These are phyloP conservation scores for Asterella californica DNA, from an alignment of 225 moss, liverwort and hornwort species.

Conservation along the genomic window DNA sequence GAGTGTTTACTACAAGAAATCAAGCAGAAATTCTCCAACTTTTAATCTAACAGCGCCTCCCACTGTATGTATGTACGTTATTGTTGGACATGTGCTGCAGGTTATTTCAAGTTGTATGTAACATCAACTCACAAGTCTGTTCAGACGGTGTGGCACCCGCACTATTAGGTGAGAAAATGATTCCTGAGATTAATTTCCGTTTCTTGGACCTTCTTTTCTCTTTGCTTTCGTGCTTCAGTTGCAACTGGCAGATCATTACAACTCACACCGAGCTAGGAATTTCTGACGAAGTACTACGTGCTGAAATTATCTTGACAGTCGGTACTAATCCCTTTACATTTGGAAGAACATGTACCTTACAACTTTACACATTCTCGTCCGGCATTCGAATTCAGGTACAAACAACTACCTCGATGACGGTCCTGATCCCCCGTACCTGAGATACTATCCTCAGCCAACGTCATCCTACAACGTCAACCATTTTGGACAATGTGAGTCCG, in stretches of 20 bases:
- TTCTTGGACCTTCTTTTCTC: no score
- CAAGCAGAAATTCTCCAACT: neutral
- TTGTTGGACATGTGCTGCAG: neutral
- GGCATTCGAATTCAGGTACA: conserved; percentile 13
- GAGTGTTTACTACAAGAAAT: no score
- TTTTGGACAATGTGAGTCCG: conserved; percentile 32
- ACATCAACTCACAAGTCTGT: neutral
- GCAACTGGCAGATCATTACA: no score
- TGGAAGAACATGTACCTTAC: no score
- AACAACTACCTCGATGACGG: conserved; percentile 13
- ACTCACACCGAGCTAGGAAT: neutral
- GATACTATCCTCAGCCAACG: conserved; percentile 31
- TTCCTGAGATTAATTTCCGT: no score
- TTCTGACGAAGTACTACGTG: neutral
- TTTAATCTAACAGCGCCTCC: no score
- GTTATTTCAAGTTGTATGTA: neutral
- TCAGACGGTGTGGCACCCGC: neutral
- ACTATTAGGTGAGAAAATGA: conserved; percentile 15
- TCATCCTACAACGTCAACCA: conserved; percentile 37
- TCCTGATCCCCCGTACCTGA: conserved; percentile 6
- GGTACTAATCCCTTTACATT: no score
- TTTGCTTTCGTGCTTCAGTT: no score
- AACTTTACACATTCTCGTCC: neutral
- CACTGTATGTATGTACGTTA: no score
- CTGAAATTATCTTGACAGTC: neutral